These are phyloP conservation scores for Wickerhamomyces sp. DNA, from an alignment of 1,139 yeast species.

Conservation along the genomic window DNA sequence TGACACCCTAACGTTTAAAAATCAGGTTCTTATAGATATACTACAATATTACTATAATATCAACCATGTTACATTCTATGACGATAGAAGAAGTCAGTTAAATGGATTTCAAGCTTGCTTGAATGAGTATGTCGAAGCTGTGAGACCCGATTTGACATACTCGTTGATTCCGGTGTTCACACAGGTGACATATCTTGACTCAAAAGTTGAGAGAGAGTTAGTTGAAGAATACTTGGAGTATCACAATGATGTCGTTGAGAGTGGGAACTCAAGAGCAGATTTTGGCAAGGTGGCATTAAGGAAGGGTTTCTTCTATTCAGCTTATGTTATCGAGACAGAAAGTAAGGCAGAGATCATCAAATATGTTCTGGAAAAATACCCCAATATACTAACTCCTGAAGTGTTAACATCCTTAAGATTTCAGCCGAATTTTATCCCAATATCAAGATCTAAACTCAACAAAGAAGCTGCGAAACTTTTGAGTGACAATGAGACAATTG, in stretches of 20 bases:
- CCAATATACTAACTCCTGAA: slow-evolving; percentile 15
- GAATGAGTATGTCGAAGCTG: slow-evolving; percentile 24
- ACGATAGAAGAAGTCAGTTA: slow-evolving; percentile 36
- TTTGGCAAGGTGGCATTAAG: slow-evolving; percentile 19
- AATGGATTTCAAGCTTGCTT: slow-evolving; percentile 30
- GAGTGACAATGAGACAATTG: slow-evolving; percentile 3
- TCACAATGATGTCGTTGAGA: slow-evolving; percentile 26
- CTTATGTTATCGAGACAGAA: slow-evolving; percentile 22
- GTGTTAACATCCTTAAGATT: slow-evolving; percentile 11
- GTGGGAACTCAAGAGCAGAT: slow-evolving; percentile 8
- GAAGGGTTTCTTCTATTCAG: slow-evolving; percentile 23
- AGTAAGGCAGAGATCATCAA: slow-evolving; percentile 18
- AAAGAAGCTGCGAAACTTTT: slow-evolving; percentile 4
- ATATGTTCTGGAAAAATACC: slow-evolving; percentile 10
- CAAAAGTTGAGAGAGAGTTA: slow-evolving; percentile 26
- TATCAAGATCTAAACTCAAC: slow-evolving; percentile 15
- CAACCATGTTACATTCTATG: slow-evolving; percentile 33
- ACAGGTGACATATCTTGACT: slow-evolving; percentile 26
- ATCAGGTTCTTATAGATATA: slow-evolving; percentile 30
- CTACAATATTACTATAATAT: slow-evolving; percentile 27
- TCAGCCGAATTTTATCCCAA: slow-evolving; percentile 19
- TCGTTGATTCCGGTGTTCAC: slow-evolving; percentile 27
- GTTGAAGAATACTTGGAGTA: slow-evolving; percentile 25
- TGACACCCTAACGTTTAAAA: slow-evolving; percentile 33
- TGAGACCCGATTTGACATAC: slow-evolving; percentile 21